A percentile compares a stretch with the other conserved stretches of the same genome.
phyloP scores from a whole-genome alignment of 2,329 filamentous ascomycete genomes.

The Aspergillus nomiae region DNA sequence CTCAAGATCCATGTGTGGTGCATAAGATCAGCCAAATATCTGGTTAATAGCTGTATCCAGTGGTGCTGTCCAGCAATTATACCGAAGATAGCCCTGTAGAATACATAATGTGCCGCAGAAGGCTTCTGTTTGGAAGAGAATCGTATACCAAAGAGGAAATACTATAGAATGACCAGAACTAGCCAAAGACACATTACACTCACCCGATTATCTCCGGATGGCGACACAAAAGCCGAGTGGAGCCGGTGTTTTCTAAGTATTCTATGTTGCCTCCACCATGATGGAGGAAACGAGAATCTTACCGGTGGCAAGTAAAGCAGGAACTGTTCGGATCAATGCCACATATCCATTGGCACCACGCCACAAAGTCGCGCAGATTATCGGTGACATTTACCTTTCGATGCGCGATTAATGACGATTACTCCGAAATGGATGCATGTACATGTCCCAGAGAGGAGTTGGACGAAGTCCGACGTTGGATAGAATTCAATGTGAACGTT shows the following conservation, averaged over 20 bases:
- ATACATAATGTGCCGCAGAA: background rate
- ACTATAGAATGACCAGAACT: background rate
- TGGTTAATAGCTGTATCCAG: accelerated
- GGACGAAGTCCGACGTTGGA: background rate
- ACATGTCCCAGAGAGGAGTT: background rate
- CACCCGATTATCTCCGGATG: background rate
- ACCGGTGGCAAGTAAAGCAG: background rate
- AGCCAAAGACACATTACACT: background rate
- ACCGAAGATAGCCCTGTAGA: background rate
- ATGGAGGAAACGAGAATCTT: background rate
- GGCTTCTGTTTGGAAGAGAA: background rate
- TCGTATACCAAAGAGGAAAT: background rate
- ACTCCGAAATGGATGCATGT: background rate
- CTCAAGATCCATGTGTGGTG: background rate
- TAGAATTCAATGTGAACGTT: background rate
- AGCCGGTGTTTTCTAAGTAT: background rate
- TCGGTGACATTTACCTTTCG: background rate
- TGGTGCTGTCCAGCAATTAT: background rate
- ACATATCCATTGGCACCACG: background rate
- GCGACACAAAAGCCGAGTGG: background rate
- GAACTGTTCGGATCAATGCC: background rate
- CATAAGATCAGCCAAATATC: background rate
- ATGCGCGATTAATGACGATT: background rate
- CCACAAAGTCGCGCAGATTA: background rate
- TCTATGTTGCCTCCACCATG: background rate